Evolutionary conservation across 2,329 filamentous ascomycete species (phyloP).

Genomic region (Scopulariopsis brevicaulis): DNA sequence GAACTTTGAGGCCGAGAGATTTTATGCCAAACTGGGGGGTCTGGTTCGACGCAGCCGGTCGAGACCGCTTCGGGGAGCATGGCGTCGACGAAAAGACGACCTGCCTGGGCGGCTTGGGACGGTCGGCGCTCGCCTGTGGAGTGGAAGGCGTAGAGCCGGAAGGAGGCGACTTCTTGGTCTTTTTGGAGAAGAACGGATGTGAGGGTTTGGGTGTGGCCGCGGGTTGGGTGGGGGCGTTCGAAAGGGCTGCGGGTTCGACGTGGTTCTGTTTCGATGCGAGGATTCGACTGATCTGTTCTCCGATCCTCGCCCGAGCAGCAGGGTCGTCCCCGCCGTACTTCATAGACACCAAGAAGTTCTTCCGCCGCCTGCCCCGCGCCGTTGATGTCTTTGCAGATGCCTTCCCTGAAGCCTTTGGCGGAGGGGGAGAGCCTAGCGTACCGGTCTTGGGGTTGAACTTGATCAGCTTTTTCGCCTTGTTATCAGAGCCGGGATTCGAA

Average conservation of each 20-base stretch:
- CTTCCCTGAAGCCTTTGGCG: constrained; percentile 25
- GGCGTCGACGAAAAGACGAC: constrained; percentile 41
- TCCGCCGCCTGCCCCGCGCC: constrained; percentile 13
- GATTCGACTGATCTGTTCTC: constrained; percentile 52
- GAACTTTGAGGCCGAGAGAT: constrained; percentile 42
- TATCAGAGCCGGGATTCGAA: constrained; percentile 6
- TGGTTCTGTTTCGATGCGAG: constrained; percentile 2
- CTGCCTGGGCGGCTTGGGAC: constrained; percentile 17
- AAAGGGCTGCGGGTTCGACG: neutral
- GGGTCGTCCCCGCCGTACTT: constrained; percentile 42
- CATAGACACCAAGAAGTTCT: constrained; percentile 38
- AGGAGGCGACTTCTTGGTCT: constrained; percentile 14
- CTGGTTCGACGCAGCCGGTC: constrained; percentile 15
- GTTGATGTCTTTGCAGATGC: neutral
- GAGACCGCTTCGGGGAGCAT: constrained; percentile 33
- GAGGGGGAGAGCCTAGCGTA: constrained; percentile 50
- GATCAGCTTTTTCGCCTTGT: constrained; percentile 36
- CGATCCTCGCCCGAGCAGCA: constrained; percentile 33
- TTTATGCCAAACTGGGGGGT: constrained; percentile 31
- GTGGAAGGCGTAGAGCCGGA: neutral
- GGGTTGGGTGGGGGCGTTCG: constrained; percentile 22
- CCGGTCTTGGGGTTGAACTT: constrained; percentile 48
- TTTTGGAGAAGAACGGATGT: constrained; percentile 31
- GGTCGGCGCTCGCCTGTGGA: neutral
- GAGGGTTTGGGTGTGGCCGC: constrained; percentile 17